phyloP scores from a whole-genome alignment of 345 rosid genomes.

The Eucalyptus sp. region DNA sequence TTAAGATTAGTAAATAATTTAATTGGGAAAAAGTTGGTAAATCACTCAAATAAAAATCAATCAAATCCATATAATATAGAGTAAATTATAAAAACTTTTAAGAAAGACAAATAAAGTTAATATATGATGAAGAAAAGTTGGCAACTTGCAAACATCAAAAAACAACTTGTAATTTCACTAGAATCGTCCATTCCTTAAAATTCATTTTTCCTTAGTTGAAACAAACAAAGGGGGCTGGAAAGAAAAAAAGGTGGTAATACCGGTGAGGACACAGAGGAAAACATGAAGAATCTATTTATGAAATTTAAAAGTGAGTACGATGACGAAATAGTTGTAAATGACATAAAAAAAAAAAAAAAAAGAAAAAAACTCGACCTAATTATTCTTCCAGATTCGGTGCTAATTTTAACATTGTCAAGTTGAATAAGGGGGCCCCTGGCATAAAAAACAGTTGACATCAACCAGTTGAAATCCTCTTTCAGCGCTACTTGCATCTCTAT shows the following conservation, averaged over 20 bases:
- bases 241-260: background rate
- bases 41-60: too few species aligned
- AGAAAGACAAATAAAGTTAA: too few species aligned
- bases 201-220: background rate
- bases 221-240: background rate
- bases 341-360: too few species aligned
- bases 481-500: background rate
- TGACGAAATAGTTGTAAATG: background rate
- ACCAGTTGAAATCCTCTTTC: background rate
- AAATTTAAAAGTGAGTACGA: background rate
- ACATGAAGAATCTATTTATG: background rate
- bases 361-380: background rate
- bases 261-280: background rate
- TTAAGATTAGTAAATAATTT: too few species aligned
- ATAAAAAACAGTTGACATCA: too few species aligned
- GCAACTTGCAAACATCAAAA: background rate
- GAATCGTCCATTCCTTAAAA: background rate
- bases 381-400: background rate
- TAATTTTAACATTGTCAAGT: background rate
- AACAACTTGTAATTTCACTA: background rate
- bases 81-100: too few species aligned
- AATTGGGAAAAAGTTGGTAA: too few species aligned
- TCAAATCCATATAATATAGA: too few species aligned
- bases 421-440: background rate
- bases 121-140: too few species aligned